A percentile compares a stretch with the other conserved stretches of the same genome.
Conservation (phyloP, 495 filamentous ascomycete species). For the Neurospora discreta region DNA sequence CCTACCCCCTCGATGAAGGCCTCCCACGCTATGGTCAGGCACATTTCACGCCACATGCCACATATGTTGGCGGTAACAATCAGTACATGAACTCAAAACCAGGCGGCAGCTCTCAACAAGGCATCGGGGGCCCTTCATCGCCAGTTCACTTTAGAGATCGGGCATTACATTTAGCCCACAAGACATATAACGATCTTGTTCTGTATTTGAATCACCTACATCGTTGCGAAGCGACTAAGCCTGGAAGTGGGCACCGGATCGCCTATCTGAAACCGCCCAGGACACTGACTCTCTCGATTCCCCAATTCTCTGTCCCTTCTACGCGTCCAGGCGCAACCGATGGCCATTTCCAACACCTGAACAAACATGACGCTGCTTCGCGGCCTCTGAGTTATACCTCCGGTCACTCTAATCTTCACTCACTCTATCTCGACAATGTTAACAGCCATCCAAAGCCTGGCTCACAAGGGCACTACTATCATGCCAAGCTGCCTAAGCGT, state of each 20-base stretch:
- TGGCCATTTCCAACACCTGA: slow-evolving; percentile 13
- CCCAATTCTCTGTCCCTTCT: not conserved
- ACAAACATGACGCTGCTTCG: slow-evolving; percentile 12
- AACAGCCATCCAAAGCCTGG: slow-evolving; percentile 1
- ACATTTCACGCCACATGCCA: slow-evolving; percentile 7
- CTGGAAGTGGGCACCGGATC: slow-evolving; percentile 19
- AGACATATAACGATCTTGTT: slow-evolving; percentile 78
- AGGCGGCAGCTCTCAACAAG: not conserved
- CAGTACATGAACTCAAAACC: slow-evolving; percentile 8
- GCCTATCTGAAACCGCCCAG: slow-evolving; percentile 39
- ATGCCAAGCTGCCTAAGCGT: slow-evolving; percentile 6
- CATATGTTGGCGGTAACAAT: slow-evolving; percentile 11
- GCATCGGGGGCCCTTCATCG: slow-evolving; percentile 7
- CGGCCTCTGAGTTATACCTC: slow-evolving; percentile 1
- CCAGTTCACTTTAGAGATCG: slow-evolving; percentile 69
- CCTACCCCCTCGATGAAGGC: slow-evolving; percentile 21
- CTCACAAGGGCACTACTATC: slow-evolving; percentile 6
- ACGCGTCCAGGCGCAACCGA: slow-evolving; percentile 4
- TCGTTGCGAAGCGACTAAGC: slow-evolving; percentile 15
- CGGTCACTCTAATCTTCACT: not conserved
- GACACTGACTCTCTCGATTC: slow-evolving; percentile 5
- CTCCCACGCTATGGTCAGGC: slow-evolving; percentile 14
- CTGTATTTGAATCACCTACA: slow-evolving; percentile 55
- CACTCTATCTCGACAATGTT: not conserved
- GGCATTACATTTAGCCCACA: slow-evolving; percentile 73